Conservation (phyloP, 208 protist genomes). For the Crithidia fasciculata region DNA sequence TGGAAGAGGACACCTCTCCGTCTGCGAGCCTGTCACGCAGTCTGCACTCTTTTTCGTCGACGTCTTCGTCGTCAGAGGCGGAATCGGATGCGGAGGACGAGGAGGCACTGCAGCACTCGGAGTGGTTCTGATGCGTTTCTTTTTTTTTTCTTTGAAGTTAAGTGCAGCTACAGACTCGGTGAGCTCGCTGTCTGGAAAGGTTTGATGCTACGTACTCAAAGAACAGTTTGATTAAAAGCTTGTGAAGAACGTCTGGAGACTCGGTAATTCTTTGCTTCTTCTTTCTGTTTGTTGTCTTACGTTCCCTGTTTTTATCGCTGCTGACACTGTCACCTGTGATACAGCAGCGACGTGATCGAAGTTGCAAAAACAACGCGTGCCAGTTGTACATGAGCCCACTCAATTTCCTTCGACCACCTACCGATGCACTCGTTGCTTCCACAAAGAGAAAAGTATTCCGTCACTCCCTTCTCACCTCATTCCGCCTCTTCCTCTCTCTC, state of each 20-base stretch:
- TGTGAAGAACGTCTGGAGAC: no score
- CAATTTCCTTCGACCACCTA: no score
- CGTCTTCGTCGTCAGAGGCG: neutral
- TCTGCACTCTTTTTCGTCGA: constrained; percentile 28
- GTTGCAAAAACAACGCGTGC: no score
- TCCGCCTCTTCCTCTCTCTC: neutral
- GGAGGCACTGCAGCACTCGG: neutral
- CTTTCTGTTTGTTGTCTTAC: constrained; percentile 25
- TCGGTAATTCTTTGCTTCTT: neutral
- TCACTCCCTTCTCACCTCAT: no score
- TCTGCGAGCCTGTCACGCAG: constrained; percentile 17
- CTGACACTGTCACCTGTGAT: neutral
- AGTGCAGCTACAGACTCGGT: neutral
- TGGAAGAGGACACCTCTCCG: constrained; percentile 3
- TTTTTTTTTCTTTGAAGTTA: constrained; percentile 4
- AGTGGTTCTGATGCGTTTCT: constrained; percentile 7
- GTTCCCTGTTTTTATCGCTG: constrained; percentile 1
- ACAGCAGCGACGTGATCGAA: no score
- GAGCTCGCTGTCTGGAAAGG: neutral
- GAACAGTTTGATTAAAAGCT: no score
- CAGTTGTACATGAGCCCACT: no score
- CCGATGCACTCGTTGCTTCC: no score
- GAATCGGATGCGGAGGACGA: constrained; percentile 1
- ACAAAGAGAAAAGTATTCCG: no score
- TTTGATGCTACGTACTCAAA: no score